These are phyloP conservation scores for Melaleuca quinquenervia DNA, from an alignment of 345 rosid genomes.

Conservation along the genomic window DNA sequence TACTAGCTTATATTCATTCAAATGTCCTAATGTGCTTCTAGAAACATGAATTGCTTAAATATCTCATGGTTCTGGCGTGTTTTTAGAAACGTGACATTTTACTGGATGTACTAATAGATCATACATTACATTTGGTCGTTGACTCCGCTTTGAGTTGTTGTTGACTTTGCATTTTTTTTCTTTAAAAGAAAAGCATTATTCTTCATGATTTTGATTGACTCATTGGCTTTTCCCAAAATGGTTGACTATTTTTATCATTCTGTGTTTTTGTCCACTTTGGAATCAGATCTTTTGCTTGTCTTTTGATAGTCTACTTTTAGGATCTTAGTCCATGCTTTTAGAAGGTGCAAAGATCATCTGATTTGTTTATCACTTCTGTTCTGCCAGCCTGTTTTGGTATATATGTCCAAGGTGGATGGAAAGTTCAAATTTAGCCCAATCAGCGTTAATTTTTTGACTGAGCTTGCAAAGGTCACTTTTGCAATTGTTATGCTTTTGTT, in stretches of 20 bases:
- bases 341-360: not conserved
- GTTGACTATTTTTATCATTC: not conserved
- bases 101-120: not conserved
- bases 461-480: conserved; percentile 53
- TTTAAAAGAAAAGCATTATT: not conserved
- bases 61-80: not conserved
- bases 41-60: not conserved
- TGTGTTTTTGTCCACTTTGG: not conserved
- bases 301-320: not conserved
- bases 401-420: conserved; percentile 77
- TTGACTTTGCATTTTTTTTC: not conserved
- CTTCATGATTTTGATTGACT: not conserved
- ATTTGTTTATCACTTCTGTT: not conserved
- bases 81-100: not conserved
- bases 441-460: conserved; percentile 74
- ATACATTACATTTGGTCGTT: not conserved
- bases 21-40: not conserved
- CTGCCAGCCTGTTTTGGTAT: conserved; percentile 55
- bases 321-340: not conserved
- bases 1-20: not conserved
- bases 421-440: conserved; percentile 65
- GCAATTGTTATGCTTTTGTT: conserved; percentile 61
- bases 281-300: not conserved
- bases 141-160: not conserved
- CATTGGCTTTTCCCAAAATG: not conserved